Base-by-base conservation (phyloP, 192 early-diverging fungal species). In the Coemansia sp. region DNA sequence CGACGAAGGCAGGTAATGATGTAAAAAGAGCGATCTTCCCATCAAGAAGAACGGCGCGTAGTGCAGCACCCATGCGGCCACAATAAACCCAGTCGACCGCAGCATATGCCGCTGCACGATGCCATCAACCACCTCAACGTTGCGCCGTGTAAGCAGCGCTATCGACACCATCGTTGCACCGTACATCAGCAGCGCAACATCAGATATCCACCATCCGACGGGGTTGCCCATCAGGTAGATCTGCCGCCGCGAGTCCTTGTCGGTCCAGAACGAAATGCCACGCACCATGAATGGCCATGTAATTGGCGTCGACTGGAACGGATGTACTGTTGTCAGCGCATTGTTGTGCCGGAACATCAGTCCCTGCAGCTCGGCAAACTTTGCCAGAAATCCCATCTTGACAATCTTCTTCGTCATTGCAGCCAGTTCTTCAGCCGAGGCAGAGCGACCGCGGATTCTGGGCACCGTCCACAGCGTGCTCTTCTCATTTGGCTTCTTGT, bases 271-370 rank as follows among this genome's bases (percentile, higher is more conserved):
- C 7, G 87, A 72, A 29, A 88, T 70, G 2, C 86, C 86, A 22
- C 79, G 63, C 10, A 84, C 71, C 54, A 84, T 52, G 15, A 88
- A 67, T 48, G 86, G 88, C 87, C 86, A 89, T 56, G 89, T 69
- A 12, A 90, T 81, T 10, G 97, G 94, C 3, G 73, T 35, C 6
- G 86, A 88, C 70, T 92, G 92, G 85, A 95, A 98, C 41, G 97
- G 96, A 69, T 98, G 97, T 21, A 89, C 79, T n/a, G 86, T 85
- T 3, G 92, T 95, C 25, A 98, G 81, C 8, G 86, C 92, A 58
- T 90, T 84, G 70, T 98, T 98, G 73, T 95, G 93, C 19, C 85
- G 82, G 52, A 98, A 74, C 95, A 98, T 98, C 19, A 89, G 79
- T 5, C 69, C 66, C 75, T 98, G 95, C 7, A 97, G 85, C 69